These are phyloP conservation scores for Xylaria bambusicola DNA, from an alignment of 495 filamentous ascomycete genomes.

Conservation along the genomic window DNA sequence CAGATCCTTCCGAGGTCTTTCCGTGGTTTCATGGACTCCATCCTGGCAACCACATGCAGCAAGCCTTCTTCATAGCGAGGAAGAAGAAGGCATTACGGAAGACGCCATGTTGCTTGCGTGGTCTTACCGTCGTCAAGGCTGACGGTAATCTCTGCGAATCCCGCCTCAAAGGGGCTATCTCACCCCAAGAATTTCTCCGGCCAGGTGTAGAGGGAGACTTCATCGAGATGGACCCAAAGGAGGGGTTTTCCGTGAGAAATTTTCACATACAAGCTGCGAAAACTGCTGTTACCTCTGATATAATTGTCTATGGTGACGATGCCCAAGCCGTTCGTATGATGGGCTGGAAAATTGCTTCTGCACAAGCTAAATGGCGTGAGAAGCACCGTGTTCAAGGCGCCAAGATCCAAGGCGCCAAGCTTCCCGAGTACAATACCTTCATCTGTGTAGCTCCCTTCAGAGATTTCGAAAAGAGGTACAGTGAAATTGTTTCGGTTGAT, in stretches of 20 bases:
- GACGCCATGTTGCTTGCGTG: conserved; percentile 77
- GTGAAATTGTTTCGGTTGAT: conserved; percentile 72
- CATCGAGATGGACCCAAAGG: conserved; percentile 75
- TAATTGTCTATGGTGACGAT: conserved; percentile 85
- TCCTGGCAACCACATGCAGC: conserved; percentile 80
- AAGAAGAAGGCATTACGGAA: conserved; percentile 69
- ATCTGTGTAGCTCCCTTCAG: conserved; percentile 66
- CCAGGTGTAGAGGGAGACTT: conserved; percentile 53
- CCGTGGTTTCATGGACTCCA: conserved; percentile 99
- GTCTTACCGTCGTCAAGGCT: conserved; percentile 85
- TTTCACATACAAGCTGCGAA: conserved; percentile 97
- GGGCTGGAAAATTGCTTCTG: conserved; percentile 70
- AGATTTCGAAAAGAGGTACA: conserved; percentile 71
- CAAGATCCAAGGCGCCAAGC: conserved; percentile 47
- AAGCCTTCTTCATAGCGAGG: conserved; percentile 82
- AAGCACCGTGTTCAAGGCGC: conserved; percentile 58
- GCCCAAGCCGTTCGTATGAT: conserved; percentile 61
- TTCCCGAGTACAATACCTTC: conserved; percentile 82
- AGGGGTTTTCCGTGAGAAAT: conserved; percentile 84
- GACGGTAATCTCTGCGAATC: conserved; percentile 74
- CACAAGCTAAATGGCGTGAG: conserved; percentile 72
- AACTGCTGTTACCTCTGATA: conserved; percentile 82
- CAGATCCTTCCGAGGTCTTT: conserved; percentile 81
- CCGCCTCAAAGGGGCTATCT: conserved; percentile 82
- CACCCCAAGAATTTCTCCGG: conserved; percentile 74